These are phyloP conservation scores for Coprinopsis cinerea DNA, from an alignment of 768 basidiomycete species.

Conservation along the genomic window DNA sequence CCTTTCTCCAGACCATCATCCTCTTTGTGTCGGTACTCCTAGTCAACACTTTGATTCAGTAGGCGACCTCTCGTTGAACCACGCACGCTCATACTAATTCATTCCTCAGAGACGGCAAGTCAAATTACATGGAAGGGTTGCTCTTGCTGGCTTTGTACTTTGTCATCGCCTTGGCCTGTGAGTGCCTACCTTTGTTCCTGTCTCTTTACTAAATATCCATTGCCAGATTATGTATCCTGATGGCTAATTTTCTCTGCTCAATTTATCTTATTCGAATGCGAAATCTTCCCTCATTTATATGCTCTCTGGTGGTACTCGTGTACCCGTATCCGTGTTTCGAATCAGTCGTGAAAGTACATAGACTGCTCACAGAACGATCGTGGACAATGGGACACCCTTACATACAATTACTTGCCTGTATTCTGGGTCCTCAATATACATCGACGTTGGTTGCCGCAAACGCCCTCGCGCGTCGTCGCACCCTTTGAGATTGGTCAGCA, in stretches of 20 bases:
- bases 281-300: too few relatives aligned
- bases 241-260: neutral
- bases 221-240: conserved; percentile 1
- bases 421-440: too few relatives aligned
- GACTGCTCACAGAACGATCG: too few relatives aligned
- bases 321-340: too few relatives aligned
- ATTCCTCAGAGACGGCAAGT: conserved; percentile 61
- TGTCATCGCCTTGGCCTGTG: conserved; percentile 77
- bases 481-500: conserved; percentile 1
- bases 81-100: neutral
- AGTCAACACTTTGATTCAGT: conserved; percentile 79
- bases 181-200: conserved; percentile 20
- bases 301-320: too few relatives aligned
- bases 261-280: too few relatives aligned
- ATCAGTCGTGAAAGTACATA: too few relatives aligned
- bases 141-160: conserved; percentile 73
- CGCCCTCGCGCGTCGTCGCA: neutral
- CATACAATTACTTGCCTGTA: too few relatives aligned
- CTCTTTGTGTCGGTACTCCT: conserved; percentile 87
- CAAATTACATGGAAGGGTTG: conserved; percentile 90
- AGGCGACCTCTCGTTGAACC: too few relatives aligned
- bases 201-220: neutral
- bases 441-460: too few relatives aligned
- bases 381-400: too few relatives aligned
- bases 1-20: conserved; percentile 60